These are phyloP conservation scores for Miscanthus lutarioriparius DNA, from an alignment of 176 grass and related monocot genomes.

Conservation along the genomic window DNA sequence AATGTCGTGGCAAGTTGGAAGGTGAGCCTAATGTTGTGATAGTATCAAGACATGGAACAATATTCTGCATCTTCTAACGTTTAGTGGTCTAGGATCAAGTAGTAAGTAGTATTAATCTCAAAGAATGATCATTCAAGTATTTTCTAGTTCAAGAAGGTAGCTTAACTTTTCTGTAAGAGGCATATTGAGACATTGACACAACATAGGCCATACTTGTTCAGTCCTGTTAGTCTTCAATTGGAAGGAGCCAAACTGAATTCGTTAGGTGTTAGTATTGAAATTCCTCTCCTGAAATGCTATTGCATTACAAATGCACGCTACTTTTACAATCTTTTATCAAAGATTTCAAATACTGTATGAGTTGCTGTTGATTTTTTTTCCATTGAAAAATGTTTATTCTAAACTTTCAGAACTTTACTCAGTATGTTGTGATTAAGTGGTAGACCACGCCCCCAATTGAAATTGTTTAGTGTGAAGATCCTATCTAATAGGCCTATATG, in stretches of 20 bases:
- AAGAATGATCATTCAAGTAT: not conserved
- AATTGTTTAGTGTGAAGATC: too few relatives aligned
- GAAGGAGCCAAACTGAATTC: not conserved
- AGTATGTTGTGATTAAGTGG: not conserved
- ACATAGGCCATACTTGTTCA: not conserved
- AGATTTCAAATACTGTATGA: not conserved
- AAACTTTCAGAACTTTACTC: not conserved
- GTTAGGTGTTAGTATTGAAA: not conserved
- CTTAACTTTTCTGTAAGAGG: not conserved
- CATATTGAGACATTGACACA: not conserved
- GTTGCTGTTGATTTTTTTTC: not conserved
- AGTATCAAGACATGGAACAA: not conserved
- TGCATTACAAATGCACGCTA: not conserved
- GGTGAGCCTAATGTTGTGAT: not conserved
- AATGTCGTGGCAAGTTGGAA: not conserved
- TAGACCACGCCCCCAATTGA: not conserved
- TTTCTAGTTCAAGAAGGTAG: not conserved
- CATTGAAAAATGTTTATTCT: not conserved
- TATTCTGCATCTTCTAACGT: not conserved
- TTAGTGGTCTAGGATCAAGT: not conserved
- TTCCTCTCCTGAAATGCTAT: not conserved
- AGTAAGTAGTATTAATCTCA: not conserved
- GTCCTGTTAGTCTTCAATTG: not conserved
- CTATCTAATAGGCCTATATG: too few relatives aligned
- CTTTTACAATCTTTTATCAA: not conserved